Evolutionary conservation across 2,329 filamentous ascomycete genomes (phyloP), one percentile per base, ranked within the genome.

Genomic region (Colletotrichum viniferum): DNA sequence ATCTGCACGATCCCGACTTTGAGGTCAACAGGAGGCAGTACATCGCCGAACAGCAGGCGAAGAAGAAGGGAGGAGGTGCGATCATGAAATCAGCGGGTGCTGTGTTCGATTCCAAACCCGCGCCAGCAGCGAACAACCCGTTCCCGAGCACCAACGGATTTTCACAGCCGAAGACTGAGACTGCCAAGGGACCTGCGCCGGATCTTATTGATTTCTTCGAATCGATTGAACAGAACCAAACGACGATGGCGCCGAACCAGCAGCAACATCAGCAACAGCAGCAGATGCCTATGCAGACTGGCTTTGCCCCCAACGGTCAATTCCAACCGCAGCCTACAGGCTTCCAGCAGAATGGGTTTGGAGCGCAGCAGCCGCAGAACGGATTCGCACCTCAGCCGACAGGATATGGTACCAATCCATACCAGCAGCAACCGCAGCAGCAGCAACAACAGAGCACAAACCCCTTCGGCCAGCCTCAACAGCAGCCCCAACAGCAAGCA

Each of bases 151-250:
- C 85, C 7, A 87, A 86, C 69, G 81, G 81, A 48, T 79, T 84
- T 58, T 75, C 79, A 34, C 77, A 78, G 71, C 71, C 81, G 30
- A 90, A 90, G 78, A 84, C 89, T 9, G 86, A 85, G 77, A 83
- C 86, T 4, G 83, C 85, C 43, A 95, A 94, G 83, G 92, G 90
- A 3, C 92, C 93, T 32, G 92, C 91, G 79, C 92, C 93, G 32
- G 94, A 97, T 86, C 88, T 97, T 76, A 98, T 98, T 81, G 97
- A 96, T 86, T 98, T 98, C 85, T 98, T 98, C 83, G 96, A 94
- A 81, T 96, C 95, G 7, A 98, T 98, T 80, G 96, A 98, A 81
- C 92, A 95, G 81, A 96, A 96, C 78, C 95, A 97, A 83, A 94
- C 94, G 67, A 88, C 93, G 2, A 91, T 95, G 88, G 88, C 85